Percentiles rank a stretch among this genome's conserved stretches.
phyloP scores from a whole-genome alignment of 1,284 basidiomycete species.

The Apiotrichum sp. region DNA sequence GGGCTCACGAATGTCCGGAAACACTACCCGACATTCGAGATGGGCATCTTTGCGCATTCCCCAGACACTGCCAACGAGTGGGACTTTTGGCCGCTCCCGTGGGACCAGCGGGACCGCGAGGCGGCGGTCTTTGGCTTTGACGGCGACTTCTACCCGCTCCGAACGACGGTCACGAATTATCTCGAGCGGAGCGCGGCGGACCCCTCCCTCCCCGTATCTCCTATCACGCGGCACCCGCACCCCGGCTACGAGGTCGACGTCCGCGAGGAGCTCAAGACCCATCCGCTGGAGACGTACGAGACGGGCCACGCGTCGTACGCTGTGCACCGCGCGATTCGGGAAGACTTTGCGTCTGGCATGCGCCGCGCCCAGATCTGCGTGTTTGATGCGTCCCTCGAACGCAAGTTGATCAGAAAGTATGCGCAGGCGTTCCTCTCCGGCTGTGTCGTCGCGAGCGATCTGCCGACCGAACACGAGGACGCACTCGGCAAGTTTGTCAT shows the following conservation, averaged over 20 bases:
- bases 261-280: slow-evolving; percentile 21
- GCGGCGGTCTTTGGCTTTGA: slow-evolving; percentile 45
- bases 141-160: slow-evolving; percentile 45
- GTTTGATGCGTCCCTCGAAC: slow-evolving; percentile 45
- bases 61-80: slow-evolving; percentile 46
- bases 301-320: slow-evolving; percentile 31
- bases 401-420: slow-evolving; percentile 47
- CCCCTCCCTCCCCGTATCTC: background rate
- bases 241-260: slow-evolving; percentile 40
- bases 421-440: slow-evolving; percentile 44
- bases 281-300: slow-evolving; percentile 41
- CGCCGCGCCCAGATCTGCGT: slow-evolving; percentile 43
- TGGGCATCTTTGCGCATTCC: slow-evolving; percentile 45
- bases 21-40: slow-evolving; percentile 33
- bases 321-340: slow-evolving; percentile 31
- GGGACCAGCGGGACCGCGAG: slow-evolving; percentile 31
- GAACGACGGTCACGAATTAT: slow-evolving; percentile 36
- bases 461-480: slow-evolving; percentile 45
- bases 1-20: slow-evolving; percentile 30
- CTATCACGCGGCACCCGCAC: slow-evolving; percentile 34
- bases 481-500: slow-evolving; percentile 36
- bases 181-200: slow-evolving; percentile 10
- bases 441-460: slow-evolving; percentile 43
- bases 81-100: slow-evolving; percentile 44
- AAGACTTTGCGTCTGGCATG: slow-evolving; percentile 43